Base-by-base conservation (phyloP, 2,329 filamentous ascomycete species). In the Aspergillus melleus region DNA sequence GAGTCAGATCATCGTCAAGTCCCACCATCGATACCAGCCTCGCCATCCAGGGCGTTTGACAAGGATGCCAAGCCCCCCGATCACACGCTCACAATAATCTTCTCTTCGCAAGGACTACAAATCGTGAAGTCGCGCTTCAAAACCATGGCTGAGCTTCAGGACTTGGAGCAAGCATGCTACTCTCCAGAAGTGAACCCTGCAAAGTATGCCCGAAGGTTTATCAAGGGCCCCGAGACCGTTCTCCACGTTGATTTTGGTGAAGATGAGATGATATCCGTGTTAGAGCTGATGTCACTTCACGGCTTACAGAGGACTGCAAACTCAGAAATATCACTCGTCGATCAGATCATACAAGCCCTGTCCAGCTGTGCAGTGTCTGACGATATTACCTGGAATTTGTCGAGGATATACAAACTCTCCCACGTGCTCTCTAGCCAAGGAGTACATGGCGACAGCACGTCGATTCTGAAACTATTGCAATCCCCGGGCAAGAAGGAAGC, bases 181-280 rank as follows among this genome's bases (percentile, higher is more conserved):
- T 55, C 52, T 8, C 59, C 63, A 47, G 55, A 61, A 57, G 50
- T 14, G 12, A 62, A 57, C 9, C 60, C 64, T 6, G 44, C 53
- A 12, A 24, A 58, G 19, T 67, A 66, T 54, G 56, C 58, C 9
- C 53, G 30, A 16, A 58, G 52, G 22, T 46, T 60, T 32, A 59
- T 24, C 9, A 14, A 47, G 20, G 12, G 12, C 22, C 19, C 20
- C 12, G 44, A n/a, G n/a, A 46, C 29, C 11, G 55, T 72, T 10
- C 51, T 69, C 11, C 71, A 73, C 61, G 63, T 69, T 44, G 66
- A 71, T 49, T 71, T 73, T 50, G 64, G 65, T 22, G 30, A 58
- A 14, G 47, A 55, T 3, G 71, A 73, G 60, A 60, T 68, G 51
- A 53, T 54, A 20, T 66, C 67, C 12, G 52, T 72, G 20, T 52